Base-by-base conservation (phyloP, 1,139 yeast species). In the Candida tetrigidarum region DNA sequence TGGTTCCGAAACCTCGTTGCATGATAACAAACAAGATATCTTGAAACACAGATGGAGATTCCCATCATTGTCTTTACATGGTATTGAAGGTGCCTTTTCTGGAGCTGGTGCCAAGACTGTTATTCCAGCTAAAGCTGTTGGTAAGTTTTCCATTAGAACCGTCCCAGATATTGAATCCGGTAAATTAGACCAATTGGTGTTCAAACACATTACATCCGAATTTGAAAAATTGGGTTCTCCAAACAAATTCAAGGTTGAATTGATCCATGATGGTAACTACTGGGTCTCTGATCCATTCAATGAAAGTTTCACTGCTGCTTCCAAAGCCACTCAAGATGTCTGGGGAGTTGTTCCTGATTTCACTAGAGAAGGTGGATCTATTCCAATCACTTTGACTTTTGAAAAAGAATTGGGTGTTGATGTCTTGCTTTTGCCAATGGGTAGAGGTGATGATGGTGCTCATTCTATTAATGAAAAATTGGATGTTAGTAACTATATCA, bases 381-480 rank as follows among this genome's bases (percentile, higher is more conserved):
- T 93, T 60, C 99, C 99, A 56, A 91, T 93, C 63, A 92, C 99
- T 33, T 73, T 93, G 57, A 84, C 96, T 40, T 93, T 93, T 71
- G 96, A 93, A 74, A 78, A 90, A 59, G 83, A 84, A 62, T 80
- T 93, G 61, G 84, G 87, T 58, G 87, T 96, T 33, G 85, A 84
- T 54, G 98, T 92, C 28, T 77, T 93, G 53, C 76, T 93, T 61
- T 80, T 93, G 58, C 99, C 99, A 53, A 88, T 93, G 88, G 99
- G 99, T 55, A 86, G 96, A 70, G 99, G 98, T 58, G 98, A 93
- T 64, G 99, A 95, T 60, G 99, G 99, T 57, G 99, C 99, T 42
- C 99, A 95, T 67, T 90, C 97, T 23, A 90, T 93, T 60, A 93
- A 93, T 63, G 99, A 95, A 71, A 95, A 95, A 75, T 74, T 95